These are phyloP conservation scores for Microbotryum silenes-acaulis DNA, from an alignment of 1,284 basidiomycete species.

Conservation along the genomic window DNA sequence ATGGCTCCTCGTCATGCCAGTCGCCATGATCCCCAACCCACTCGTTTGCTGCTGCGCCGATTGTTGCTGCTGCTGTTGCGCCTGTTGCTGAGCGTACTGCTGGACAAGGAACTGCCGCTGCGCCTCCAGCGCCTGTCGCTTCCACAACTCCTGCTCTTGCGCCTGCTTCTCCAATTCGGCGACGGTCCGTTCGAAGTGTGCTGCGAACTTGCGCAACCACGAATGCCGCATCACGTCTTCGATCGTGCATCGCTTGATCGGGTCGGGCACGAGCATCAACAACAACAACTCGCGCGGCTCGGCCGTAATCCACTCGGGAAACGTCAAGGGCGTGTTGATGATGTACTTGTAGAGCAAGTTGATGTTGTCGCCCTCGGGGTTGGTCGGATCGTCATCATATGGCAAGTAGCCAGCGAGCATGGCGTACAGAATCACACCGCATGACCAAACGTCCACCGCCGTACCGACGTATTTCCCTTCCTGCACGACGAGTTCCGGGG, in stretches of 20 bases:
- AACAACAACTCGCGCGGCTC: constrained; percentile 65
- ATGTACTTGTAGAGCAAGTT: constrained; percentile 99
- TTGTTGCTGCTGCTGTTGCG: constrained; percentile 2
- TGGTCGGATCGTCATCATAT: constrained; percentile 98
- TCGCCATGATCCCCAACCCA: constrained; percentile 3
- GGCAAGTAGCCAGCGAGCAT: constrained; percentile 99
- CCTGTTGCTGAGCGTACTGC: constrained; percentile 16
- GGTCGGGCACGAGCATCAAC: constrained; percentile 82
- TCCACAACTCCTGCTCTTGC: constrained; percentile 74
- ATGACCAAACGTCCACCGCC: constrained; percentile 99
- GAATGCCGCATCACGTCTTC: constrained; percentile 68
- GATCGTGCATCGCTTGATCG: constrained; percentile 63
- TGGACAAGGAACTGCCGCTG: constrained; percentile 30
- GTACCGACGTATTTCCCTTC: constrained; percentile 96
- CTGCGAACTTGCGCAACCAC: constrained; percentile 65
- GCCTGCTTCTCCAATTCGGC: constrained; percentile 71
- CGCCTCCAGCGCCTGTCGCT: constrained; percentile 40
- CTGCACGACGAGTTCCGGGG: constrained; percentile 96
- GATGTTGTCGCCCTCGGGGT: constrained; percentile 99
- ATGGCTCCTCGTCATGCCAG: constrained; percentile 28
- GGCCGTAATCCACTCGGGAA: constrained; percentile 81
- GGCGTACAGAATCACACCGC: constrained; percentile 97
- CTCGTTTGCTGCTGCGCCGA: neutral
- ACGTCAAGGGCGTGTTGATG: constrained; percentile 87
- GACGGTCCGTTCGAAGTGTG: constrained; percentile 61